Evolutionary conservation across 495 filamentous ascomycete genomes (phyloP).

Genomic region (Bryoglossum gracile): DNA sequence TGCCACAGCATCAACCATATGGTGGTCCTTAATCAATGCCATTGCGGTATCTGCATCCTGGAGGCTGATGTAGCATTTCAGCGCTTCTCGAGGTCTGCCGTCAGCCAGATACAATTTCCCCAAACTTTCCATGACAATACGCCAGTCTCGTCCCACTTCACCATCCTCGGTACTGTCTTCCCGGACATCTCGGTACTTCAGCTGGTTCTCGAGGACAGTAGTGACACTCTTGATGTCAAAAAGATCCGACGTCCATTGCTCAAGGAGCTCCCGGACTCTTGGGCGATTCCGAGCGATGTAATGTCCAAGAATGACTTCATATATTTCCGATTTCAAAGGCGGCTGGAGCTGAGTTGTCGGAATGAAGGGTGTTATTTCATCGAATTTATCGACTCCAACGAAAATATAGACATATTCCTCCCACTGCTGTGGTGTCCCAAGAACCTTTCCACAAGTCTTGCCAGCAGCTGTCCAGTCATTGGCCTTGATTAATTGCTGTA

Average conservation of each 20-base stretch:
- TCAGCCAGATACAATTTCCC: slow-evolving; percentile 76
- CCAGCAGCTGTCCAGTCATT: slow-evolving; percentile 73
- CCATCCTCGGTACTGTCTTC: slow-evolving; percentile 63
- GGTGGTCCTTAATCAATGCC: slow-evolving; percentile 72
- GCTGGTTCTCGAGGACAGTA: slow-evolving; percentile 62
- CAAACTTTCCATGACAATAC: slow-evolving; percentile 70
- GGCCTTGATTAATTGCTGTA: slow-evolving; percentile 69
- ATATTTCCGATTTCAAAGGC: slow-evolving; percentile 72
- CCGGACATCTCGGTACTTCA: slow-evolving; percentile 58
- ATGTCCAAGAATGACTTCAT: slow-evolving; percentile 78
- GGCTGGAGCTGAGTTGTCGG: slow-evolving; percentile 68
- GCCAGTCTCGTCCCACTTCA: slow-evolving; percentile 68
- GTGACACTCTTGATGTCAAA: slow-evolving; percentile 69
- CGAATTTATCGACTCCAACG: slow-evolving; percentile 71
- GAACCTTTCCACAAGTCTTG: slow-evolving; percentile 67
- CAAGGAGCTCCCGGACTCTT: slow-evolving; percentile 68
- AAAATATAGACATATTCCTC: slow-evolving; percentile 93
- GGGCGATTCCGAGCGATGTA: slow-evolving; percentile 67
- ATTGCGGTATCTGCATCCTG: slow-evolving; percentile 89
- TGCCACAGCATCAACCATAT: slow-evolving; percentile 74
- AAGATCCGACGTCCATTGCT: slow-evolving; percentile 76
- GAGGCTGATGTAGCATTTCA: slow-evolving; percentile 80
- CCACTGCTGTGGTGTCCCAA: slow-evolving; percentile 74
- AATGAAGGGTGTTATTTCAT: slow-evolving; percentile 82
- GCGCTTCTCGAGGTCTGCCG: slow-evolving; percentile 71